A percentile compares a stretch with the other conserved stretches of the same genome.
Evolutionary conservation across 495 filamentous ascomycete species (phyloP).

Genomic region (Jackrogersella multiformis): DNA sequence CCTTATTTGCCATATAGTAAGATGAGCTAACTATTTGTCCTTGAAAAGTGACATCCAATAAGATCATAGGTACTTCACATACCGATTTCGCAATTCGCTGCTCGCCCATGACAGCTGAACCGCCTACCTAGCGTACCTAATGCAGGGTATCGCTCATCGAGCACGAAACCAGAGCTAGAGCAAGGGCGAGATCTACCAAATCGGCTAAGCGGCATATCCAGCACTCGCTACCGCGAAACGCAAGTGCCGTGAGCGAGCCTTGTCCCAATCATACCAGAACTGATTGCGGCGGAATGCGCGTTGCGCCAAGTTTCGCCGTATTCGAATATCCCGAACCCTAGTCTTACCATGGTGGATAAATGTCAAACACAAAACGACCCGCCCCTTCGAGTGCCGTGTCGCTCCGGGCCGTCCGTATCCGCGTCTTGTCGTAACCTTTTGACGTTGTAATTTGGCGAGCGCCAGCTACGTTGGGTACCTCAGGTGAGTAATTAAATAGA

Average conservation of each 20-base stretch:
- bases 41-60: not conserved
- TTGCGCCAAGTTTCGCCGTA: slow-evolving; percentile 10
- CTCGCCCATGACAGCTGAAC: slow-evolving; percentile 7
- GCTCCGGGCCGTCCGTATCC: slow-evolving; percentile 12
- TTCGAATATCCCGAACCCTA: slow-evolving; percentile 16
- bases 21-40: not conserved
- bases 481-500: too few species aligned
- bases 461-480: too few species aligned
- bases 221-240: slow-evolving; percentile 15
- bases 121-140: not conserved
- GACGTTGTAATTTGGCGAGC: slow-evolving; percentile 1
- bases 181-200: not conserved
- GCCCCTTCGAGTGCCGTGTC: slow-evolving; percentile 11
- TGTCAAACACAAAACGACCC: not conserved
- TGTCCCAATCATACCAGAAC: slow-evolving; percentile 19
- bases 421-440: slow-evolving; percentile 11
- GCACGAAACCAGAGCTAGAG: not conserved
- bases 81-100: not conserved
- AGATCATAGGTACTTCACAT: not conserved
- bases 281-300: slow-evolving; percentile 12
- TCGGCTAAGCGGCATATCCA: slow-evolving; percentile 32
- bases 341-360: slow-evolving; percentile 38
- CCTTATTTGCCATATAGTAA: not conserved
- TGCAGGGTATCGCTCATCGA: not conserved
- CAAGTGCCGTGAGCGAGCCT: slow-evolving; percentile 33